phyloP scores from a whole-genome alignment of 805 yeast species.

The Starmerella stellata region DNA sequence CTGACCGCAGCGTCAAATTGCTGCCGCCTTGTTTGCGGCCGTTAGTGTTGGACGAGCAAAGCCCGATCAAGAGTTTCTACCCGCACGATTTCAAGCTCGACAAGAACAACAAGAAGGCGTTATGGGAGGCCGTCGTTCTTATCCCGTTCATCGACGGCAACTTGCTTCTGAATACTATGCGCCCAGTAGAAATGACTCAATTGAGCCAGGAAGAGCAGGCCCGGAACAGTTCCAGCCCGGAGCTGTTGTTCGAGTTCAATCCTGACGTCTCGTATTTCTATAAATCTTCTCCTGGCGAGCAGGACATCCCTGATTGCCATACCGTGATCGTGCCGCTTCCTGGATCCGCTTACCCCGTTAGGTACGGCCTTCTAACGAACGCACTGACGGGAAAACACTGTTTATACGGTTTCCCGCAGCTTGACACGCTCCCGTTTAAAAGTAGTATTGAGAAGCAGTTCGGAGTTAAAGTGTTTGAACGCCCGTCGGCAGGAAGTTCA shows the following conservation, averaged over 20 bases:
- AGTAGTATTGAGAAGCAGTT: conserved; percentile 33
- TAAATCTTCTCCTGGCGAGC: conserved; percentile 34
- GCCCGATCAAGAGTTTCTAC: conserved; percentile 80
- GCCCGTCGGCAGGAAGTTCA: conserved; percentile 68
- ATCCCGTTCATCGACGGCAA: conserved; percentile 79
- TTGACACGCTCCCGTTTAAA: conserved; percentile 48
- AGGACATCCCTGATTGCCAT: conserved; percentile 58
- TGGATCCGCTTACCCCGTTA: conserved; percentile 9
- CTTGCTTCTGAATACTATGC: conserved; percentile 54
- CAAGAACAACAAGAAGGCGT: conserved; percentile 83
- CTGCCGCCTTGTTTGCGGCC: conserved; percentile 64
- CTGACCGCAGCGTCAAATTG: conserved; percentile 69
- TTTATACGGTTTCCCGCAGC: conserved; percentile 79
- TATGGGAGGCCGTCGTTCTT: conserved; percentile 95
- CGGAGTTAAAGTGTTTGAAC: conserved; percentile 62
- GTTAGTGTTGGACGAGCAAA: conserved; percentile 66
- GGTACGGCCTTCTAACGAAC: conserved; percentile 42
- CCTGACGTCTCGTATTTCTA: conserved; percentile 55
- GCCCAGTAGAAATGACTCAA: conserved; percentile 36
- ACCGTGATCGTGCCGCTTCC: conserved; percentile 3
- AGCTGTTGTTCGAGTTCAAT: conserved; percentile 50
- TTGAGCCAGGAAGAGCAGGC: conserved; percentile 50
- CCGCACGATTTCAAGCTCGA: conserved; percentile 78
- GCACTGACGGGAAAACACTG: conserved; percentile 53
- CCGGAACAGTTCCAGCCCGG: conserved; percentile 61